Evolutionary conservation across 2,329 filamentous ascomycete genomes (phyloP).

Genomic region (Hortaea werneckii): DNA sequence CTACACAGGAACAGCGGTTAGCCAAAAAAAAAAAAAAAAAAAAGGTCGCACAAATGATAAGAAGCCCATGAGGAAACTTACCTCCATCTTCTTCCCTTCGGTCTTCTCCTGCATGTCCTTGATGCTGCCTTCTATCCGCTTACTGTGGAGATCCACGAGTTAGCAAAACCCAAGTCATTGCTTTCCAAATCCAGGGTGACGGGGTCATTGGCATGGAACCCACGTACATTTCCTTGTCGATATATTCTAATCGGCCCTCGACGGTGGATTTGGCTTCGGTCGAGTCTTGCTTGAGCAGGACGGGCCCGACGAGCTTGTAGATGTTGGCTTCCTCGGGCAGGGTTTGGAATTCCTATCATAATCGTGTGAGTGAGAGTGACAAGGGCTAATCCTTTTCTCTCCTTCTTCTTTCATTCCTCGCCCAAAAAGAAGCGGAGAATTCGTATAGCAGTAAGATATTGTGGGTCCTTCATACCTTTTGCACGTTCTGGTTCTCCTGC

Average conservation of each 20-base stretch:
- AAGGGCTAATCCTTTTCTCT: neutral
- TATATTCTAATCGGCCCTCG: slow-evolving; percentile 82
- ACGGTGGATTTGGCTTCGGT: slow-evolving; percentile 83
- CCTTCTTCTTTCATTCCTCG: neutral
- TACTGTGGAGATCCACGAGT: slow-evolving; percentile 40
- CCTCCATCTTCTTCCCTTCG: slow-evolving; percentile 56
- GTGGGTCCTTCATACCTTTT: slow-evolving; percentile 49
- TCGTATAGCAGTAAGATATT: too few relatives aligned
- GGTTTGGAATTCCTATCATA: slow-evolving; percentile 62
- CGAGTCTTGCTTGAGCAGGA: slow-evolving; percentile 90
- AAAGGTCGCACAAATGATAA: too few relatives aligned
- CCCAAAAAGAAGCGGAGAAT: neutral
- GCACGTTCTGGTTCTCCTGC: slow-evolving; percentile 82
- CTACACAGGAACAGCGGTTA: slow-evolving; percentile 14
- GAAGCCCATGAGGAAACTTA: slow-evolving; percentile 27
- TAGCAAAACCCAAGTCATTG: too few relatives aligned
- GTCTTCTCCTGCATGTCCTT: slow-evolving; percentile 53
- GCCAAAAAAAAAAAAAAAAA: too few relatives aligned
- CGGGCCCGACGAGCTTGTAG: slow-evolving; percentile 90
- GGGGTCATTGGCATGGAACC: too few relatives aligned
- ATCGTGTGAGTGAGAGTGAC: neutral
- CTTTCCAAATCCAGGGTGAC: too few relatives aligned
- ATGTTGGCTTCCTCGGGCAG: slow-evolving; percentile 77
- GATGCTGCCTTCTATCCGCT: slow-evolving; percentile 57
- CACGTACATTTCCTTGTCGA: slow-evolving; percentile 80